A percentile compares a stretch with the other conserved stretches of the same genome.
These are phyloP conservation scores for Suhomyces sp. DNA, from an alignment of 805 yeast genomes.

Conservation along the genomic window DNA sequence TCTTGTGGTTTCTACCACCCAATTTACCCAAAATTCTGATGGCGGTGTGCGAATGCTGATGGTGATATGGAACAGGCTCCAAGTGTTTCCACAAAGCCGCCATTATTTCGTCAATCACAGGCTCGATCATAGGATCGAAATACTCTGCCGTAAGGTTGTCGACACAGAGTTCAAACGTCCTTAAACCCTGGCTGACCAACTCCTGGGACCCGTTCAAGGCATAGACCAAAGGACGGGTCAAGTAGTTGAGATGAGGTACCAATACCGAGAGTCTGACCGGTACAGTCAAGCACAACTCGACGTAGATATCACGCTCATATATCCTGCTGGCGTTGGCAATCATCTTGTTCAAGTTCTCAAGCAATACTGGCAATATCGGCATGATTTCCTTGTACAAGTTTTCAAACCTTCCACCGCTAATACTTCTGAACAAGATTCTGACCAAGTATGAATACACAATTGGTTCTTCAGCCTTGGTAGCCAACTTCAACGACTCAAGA, in stretches of 20 bases:
- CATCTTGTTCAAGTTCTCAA: conserved; percentile 82
- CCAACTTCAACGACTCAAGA: conserved; percentile 69
- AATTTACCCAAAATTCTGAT: conserved; percentile 89
- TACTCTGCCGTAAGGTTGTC: conserved; percentile 95
- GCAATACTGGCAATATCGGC: conserved; percentile 81
- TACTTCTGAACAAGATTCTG: conserved; percentile 85
- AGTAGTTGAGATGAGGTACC: conserved; percentile 85
- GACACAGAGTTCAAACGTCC: conserved; percentile 93
- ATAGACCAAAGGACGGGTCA: conserved; percentile 87
- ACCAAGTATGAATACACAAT: conserved; percentile 84
- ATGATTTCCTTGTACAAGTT: conserved; percentile 86
- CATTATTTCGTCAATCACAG: conserved; percentile 93
- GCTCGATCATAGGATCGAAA: conserved; percentile 95
- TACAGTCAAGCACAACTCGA: conserved; percentile 90
- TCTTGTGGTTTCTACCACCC: conserved; percentile 92
- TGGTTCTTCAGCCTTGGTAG: conserved; percentile 89
- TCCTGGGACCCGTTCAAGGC: conserved; percentile 91
- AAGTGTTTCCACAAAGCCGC: conserved; percentile 88
- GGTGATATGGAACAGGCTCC: conserved; percentile 90
- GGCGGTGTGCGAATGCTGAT: conserved; percentile 93
- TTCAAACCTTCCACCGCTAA: conserved; percentile 97
- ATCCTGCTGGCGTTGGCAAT: conserved; percentile 81
- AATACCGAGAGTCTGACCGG: conserved; percentile 92
- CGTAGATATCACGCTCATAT: conserved; percentile 90
- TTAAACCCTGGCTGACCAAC: conserved; percentile 86